Percentiles rank a stretch among this genome's conserved stretches.
phyloP scores from a whole-genome alignment of 352 stramenopile species.

The Phytophthora colocasiae region DNA sequence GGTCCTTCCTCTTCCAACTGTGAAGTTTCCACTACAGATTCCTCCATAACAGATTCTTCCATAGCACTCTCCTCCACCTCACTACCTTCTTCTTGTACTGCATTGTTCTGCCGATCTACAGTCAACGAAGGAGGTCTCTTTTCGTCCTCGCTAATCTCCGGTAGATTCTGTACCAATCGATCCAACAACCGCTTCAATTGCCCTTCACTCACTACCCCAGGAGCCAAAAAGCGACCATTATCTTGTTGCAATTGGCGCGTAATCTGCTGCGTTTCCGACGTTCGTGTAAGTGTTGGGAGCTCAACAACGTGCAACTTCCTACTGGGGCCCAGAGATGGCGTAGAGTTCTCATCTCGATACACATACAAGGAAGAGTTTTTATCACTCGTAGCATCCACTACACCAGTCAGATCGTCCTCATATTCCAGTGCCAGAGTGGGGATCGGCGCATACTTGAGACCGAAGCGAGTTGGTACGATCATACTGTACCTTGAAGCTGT shows the following conservation, averaged over 20 bases:
- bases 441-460: conserved; percentile 84
- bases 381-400: conserved; percentile 40
- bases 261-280: conserved; percentile 56
- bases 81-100: conserved; percentile 28
- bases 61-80: conserved; percentile 49
- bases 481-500: conserved; percentile 26
- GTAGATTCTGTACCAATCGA: conserved; percentile 63
- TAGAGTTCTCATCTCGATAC: conserved; percentile 35
- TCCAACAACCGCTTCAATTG: conserved; percentile 74
- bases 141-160: conserved; percentile 9
- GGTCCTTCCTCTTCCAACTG: conserved; percentile 33
- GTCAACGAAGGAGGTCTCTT: conserved; percentile 1
- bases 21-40: conserved; percentile 47
- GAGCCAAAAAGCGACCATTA: conserved; percentile 66
- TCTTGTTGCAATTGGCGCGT: conserved; percentile 67
- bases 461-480: conserved; percentile 83
- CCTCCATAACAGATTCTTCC: conserved; percentile 45
- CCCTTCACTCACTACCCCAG: conserved; percentile 66
- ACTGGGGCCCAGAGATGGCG: not conserved
- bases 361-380: conserved; percentile 64
- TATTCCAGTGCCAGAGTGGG: conserved; percentile 87
- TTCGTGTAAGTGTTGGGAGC: conserved; percentile 61
- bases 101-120: conserved; percentile 4
- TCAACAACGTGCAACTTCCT: conserved; percentile 81
- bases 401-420: conserved; percentile 57